A percentile compares a stretch with the other conserved stretches of the same genome.
Conservation (phyloP, 345 rosid genomes). For the Pistacia atlantica region DNA sequence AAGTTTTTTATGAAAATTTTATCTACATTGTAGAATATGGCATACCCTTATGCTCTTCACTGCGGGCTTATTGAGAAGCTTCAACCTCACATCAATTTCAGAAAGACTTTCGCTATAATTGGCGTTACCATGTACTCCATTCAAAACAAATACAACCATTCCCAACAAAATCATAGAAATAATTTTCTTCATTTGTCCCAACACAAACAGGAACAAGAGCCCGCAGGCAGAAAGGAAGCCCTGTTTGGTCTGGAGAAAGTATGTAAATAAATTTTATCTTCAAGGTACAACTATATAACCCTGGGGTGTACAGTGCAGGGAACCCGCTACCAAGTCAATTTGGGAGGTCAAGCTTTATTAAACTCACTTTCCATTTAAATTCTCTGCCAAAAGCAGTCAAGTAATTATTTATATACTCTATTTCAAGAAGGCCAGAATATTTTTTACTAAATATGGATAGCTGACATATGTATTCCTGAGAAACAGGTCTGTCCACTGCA, state of each 20-base stretch:
- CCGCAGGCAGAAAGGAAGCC: neutral
- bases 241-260: neutral
- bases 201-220: neutral
- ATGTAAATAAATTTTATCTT: neutral
- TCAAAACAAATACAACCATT: slow-evolving; percentile 13
- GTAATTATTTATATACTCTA: neutral
- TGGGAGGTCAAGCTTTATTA: neutral
- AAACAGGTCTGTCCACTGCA: neutral
- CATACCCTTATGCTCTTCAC: slow-evolving; percentile 39
- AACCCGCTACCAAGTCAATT: neutral
- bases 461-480: no score
- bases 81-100: slow-evolving; percentile 36
- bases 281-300: neutral
- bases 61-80: slow-evolving; percentile 55
- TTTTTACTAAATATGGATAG: neutral
- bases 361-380: neutral
- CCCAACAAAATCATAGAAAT: slow-evolving; percentile 4
- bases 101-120: neutral
- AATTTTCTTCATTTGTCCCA: slow-evolving; percentile 9
- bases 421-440: neutral
- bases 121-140: slow-evolving; percentile 10
- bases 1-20: neutral
- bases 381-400: neutral
- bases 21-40: neutral
- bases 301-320: no score